phyloP scores from a whole-genome alignment of 2,329 filamentous ascomycete species.

The Davidsoniella virescens region DNA sequence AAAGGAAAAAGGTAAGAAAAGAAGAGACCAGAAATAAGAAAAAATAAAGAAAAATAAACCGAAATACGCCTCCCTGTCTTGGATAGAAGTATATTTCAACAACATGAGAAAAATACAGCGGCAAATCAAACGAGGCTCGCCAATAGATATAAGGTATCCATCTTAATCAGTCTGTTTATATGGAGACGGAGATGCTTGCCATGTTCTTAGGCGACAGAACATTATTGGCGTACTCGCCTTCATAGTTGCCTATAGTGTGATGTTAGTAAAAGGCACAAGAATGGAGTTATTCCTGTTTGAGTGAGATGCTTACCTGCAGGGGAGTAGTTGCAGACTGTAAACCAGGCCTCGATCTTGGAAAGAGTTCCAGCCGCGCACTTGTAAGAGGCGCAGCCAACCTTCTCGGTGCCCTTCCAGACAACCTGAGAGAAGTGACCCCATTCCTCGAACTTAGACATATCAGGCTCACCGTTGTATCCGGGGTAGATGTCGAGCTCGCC shows the following conservation, averaged over 20 bases:
- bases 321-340: slow-evolving; percentile 80
- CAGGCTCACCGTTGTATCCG: slow-evolving; percentile 44
- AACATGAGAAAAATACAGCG: slow-evolving; percentile 4
- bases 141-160: neutral
- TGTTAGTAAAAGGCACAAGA: slow-evolving; percentile 13
- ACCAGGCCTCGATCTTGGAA: slow-evolving; percentile 39
- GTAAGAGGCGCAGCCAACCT: slow-evolving; percentile 45
- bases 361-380: slow-evolving; percentile 41
- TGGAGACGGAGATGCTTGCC: slow-evolving; percentile 15
- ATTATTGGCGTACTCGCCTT: slow-evolving; percentile 33
- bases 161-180: slow-evolving; percentile 16
- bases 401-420: slow-evolving; percentile 25
- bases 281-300: neutral
- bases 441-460: slow-evolving; percentile 42
- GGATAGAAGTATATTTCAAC: no score
- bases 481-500: slow-evolving; percentile 46
- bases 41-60: slow-evolving; percentile 16
- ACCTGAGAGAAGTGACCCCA: slow-evolving; percentile 42
- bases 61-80: slow-evolving; percentile 17
- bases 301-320: slow-evolving; percentile 44
- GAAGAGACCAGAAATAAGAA: slow-evolving; percentile 9
- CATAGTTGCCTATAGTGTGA: slow-evolving; percentile 31
- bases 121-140: neutral
- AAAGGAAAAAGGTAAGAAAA: neutral
- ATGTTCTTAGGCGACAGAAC: slow-evolving; percentile 25